phyloP scores from a whole-genome alignment of 2,329 filamentous ascomycete species.

The Kalmusia sp. region DNA sequence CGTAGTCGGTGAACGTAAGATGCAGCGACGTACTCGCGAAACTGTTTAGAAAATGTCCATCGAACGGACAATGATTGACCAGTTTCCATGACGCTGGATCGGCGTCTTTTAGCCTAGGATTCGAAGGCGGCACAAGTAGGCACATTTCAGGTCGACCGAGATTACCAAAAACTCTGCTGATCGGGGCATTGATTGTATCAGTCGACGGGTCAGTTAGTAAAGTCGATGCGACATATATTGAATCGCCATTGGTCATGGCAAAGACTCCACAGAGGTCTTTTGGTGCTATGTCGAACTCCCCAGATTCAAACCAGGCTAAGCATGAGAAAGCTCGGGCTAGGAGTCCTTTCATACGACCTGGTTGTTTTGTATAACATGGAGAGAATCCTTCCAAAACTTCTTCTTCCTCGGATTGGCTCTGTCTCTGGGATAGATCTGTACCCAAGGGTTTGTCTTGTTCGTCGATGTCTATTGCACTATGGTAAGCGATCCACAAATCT shows the following conservation, averaged over 20 bases:
- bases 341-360: too few species aligned
- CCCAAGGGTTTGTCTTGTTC: too few species aligned
- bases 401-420: not conserved
- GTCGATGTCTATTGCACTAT: too few species aligned
- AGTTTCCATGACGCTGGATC: not conserved
- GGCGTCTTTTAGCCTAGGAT: not conserved
- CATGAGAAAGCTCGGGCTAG: constrained; percentile 5
- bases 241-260: constrained; percentile 7
- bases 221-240: constrained; percentile 8
- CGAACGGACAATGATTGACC: constrained; percentile 1
- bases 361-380: too few species aligned
- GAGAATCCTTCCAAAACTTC: not conserved
- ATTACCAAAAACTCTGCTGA: constrained; percentile 9
- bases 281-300: constrained; percentile 8
- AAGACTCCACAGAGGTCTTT: not conserved
- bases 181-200: not conserved
- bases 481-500: too few species aligned
- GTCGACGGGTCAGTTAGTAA: not conserved
- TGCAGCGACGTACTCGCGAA: constrained; percentile 12
- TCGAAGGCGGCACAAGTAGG: constrained; percentile 4
- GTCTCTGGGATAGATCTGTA: not conserved
- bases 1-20: constrained; percentile 13
- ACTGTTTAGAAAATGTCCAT: not conserved
- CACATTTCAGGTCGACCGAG: constrained; percentile 3
- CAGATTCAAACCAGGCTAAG: constrained; percentile 11